Conservation (phyloP, 2,329 filamentous ascomycete genomes). For the Scytalidium sp. region DNA sequence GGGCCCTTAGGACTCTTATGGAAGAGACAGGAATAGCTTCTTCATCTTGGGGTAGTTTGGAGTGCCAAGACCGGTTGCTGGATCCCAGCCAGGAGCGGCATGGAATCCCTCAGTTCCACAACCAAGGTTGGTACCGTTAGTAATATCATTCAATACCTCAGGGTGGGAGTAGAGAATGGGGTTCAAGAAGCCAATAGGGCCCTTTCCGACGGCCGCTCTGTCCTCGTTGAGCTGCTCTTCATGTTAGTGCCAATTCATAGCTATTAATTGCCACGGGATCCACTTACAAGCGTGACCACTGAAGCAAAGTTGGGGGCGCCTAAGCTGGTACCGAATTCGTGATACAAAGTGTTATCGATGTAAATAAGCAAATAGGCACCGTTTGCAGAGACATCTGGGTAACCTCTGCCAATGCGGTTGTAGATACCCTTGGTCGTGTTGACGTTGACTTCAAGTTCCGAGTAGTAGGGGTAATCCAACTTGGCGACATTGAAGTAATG, state of each 20-base stretch:
- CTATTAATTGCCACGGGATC: neutral
- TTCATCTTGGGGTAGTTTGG: constrained; percentile 24
- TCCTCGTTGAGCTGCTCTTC: constrained; percentile 40
- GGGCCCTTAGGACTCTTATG: constrained; percentile 8
- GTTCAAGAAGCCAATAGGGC: constrained; percentile 40
- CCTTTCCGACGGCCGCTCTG: constrained; percentile 34
- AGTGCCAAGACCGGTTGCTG: constrained; percentile 21
- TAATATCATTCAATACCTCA: constrained; percentile 31
- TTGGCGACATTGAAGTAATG: constrained; percentile 4
- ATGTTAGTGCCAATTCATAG: constrained; percentile 31
- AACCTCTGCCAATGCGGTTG: constrained; percentile 43
- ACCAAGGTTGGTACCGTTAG: constrained; percentile 23
- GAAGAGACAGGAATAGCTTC: constrained; percentile 18
- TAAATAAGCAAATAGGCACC: neutral
- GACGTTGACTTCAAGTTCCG: constrained; percentile 4
- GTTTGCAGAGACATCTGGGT: constrained; percentile 40
- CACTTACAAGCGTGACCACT: constrained; percentile 16
- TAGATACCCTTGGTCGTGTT: constrained; percentile 5
- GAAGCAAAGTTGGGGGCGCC: constrained; percentile 18
- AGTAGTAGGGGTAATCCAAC: constrained; percentile 19
- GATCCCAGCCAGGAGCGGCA: constrained; percentile 24
- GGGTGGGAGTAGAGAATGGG: constrained; percentile 28
- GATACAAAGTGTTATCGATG: neutral
- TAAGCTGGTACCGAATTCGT: constrained; percentile 19
- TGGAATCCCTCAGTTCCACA: constrained; percentile 32